Conservation (phyloP, 176 grass and related monocot species). For the Melocanna baccifera region DNA sequence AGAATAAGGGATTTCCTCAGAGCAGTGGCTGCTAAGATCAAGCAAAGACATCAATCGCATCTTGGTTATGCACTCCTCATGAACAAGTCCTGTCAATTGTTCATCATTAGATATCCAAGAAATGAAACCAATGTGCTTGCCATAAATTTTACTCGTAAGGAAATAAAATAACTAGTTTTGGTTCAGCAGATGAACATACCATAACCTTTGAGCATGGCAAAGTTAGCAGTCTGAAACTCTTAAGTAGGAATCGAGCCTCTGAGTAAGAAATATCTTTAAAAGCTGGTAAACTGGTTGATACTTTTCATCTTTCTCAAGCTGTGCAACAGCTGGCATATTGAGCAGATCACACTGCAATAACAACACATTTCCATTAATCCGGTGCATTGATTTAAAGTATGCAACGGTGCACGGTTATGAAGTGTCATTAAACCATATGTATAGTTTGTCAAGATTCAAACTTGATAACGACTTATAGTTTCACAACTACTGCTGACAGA, state of each 20-base stretch:
- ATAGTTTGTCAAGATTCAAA: background rate
- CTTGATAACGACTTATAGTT: background rate
- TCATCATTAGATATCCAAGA: constrained; percentile 9
- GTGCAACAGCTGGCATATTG: constrained; percentile 70
- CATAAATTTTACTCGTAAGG: background rate
- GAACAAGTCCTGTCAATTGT: constrained; percentile 53
- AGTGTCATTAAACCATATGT: background rate
- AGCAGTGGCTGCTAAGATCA: constrained; percentile 64
- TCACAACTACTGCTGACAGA: background rate
- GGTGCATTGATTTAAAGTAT: background rate
- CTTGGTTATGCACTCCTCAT: constrained; percentile 86
- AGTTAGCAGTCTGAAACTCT: constrained; percentile 73
- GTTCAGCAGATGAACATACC: constrained; percentile 32
- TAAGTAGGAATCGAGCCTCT: constrained; percentile 71
- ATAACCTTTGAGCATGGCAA: constrained; percentile 61
- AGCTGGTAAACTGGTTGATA: constrained; percentile 65
- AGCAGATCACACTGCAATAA: constrained; percentile 81
- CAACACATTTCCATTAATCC: constrained; percentile 17
- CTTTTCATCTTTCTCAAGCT: constrained; percentile 83
- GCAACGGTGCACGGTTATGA: no score
- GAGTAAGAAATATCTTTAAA: constrained; percentile 82
- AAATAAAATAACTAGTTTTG: background rate
- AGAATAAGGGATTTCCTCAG: constrained; percentile 75
- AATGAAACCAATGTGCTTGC: background rate
- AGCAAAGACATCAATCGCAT: constrained; percentile 87